Evolutionary conservation across 1,139 yeast genomes (phyloP).

Genomic region (Kodamaea sp.): DNA sequence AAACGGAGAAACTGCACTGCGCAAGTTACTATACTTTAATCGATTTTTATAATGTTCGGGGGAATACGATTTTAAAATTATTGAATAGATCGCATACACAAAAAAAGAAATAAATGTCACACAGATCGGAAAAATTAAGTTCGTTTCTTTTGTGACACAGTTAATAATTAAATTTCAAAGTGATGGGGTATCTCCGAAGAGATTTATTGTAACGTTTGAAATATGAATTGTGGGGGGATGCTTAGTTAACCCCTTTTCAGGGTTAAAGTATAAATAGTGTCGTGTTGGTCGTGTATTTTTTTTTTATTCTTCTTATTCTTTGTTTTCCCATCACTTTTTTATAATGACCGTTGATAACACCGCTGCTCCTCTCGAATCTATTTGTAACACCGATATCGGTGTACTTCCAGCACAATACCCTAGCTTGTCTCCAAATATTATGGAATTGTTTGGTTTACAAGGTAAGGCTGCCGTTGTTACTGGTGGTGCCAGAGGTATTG

Average conservation of each 20-base stretch:
- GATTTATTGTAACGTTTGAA: background rate
- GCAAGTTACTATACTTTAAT: background rate
- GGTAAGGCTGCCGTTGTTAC: constrained; percentile 41
- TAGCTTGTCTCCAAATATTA: constrained; percentile 27
- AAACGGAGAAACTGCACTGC: background rate
- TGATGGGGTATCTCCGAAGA: background rate
- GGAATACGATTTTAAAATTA: background rate
- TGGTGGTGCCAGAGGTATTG: constrained; percentile 47
- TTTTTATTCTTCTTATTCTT: background rate
- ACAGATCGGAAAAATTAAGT: constrained; percentile 10
- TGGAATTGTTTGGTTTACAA: constrained; percentile 35
- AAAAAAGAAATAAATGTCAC: background rate
- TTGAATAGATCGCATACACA: background rate
- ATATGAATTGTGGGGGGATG: constrained; percentile 3
- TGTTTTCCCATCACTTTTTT: background rate
- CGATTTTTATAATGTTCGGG: background rate
- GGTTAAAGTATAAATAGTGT: constrained; percentile 1
- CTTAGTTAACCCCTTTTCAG: background rate
- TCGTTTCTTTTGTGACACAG: constrained; percentile 11
- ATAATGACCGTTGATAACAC: constrained; percentile 15
- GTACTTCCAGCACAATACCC: constrained; percentile 41
- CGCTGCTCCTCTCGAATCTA: constrained; percentile 11
- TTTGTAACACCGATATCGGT: constrained; percentile 35
- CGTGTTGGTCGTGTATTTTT: background rate
- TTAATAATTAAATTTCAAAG: no score